phyloP scores from a whole-genome alignment of 345 rosid genomes.

The Citrus unshiu region DNA sequence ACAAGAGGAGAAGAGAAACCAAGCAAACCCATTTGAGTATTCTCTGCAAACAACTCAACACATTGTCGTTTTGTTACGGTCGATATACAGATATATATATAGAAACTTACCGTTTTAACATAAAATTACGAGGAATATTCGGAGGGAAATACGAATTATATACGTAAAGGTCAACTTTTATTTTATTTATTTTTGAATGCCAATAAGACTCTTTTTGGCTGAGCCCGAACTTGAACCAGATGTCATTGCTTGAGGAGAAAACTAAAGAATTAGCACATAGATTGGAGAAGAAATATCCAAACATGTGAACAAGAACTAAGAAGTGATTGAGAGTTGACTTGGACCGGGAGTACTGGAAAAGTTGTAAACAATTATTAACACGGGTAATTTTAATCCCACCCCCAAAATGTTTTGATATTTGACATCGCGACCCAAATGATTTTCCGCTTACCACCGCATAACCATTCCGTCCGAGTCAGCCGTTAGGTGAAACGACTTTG shows the following conservation, averaged over 20 bases:
- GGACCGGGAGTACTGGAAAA: background rate
- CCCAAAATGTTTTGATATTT: too few species aligned
- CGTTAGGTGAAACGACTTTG: too few species aligned
- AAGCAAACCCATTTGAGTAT: slow-evolving; percentile 22
- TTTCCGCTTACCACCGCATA: too few species aligned
- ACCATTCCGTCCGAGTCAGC: too few species aligned
- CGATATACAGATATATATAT: background rate
- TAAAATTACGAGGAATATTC: slow-evolving; percentile 26
- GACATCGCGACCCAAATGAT: too few species aligned
- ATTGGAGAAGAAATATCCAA: too few species aligned
- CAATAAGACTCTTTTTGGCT: background rate
- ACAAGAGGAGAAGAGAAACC: slow-evolving; percentile 8
- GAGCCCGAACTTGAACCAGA: background rate
- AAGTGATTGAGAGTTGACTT: background rate
- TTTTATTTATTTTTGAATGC: background rate
- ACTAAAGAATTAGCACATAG: background rate
- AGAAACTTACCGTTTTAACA: background rate
- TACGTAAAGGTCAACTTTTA: slow-evolving; percentile 3
- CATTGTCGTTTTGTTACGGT: background rate
- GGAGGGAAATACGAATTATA: background rate
- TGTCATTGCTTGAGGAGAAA: background rate
- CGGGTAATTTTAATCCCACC: too few species aligned
- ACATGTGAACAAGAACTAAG: background rate
- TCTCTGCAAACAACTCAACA: background rate
- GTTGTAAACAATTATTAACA: too few species aligned